Conservation (phyloP, 768 basidiomycete species). For the Lanmaoa rubissima region DNA sequence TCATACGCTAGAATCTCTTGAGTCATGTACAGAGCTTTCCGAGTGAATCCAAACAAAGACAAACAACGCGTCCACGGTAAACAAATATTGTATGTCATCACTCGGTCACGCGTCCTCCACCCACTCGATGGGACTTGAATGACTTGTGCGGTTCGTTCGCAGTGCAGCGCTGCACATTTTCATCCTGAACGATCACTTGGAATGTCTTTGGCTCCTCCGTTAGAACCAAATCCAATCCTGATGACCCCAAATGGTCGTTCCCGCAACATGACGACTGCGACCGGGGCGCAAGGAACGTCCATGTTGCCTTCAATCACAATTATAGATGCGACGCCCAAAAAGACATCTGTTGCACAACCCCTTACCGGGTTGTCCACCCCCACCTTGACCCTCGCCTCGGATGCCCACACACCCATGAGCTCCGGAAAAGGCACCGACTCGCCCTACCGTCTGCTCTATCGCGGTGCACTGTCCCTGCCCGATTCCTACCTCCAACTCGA, state of each 20-base stretch:
- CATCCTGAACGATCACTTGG: not conserved
- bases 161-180: not conserved
- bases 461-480: conserved; percentile 70
- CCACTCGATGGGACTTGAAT: not conserved
- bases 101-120: not conserved
- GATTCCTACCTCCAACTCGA: conserved; percentile 73
- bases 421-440: conserved; percentile 6
- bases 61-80: conserved; percentile 18
- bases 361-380: not conserved
- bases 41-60: not conserved
- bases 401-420: not conserved
- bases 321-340: conserved; percentile 24
- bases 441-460: conserved; percentile 60
- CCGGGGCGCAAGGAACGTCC: not conserved
- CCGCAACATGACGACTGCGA: not conserved
- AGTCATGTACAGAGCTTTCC: not conserved
- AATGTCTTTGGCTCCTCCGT: not conserved
- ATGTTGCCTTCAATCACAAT: conserved; percentile 7
- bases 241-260: conserved; percentile 1
- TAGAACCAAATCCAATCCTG: not conserved
- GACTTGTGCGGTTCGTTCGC: conserved; percentile 1
- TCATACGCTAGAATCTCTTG: not conserved
- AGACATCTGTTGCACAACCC: not conserved
- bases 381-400: not conserved
- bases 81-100: conserved; percentile 1